Percentiles rank a stretch among this genome's conserved stretches.
Evolutionary conservation across 1,139 yeast species (phyloP).

Genomic region (Saccharomyces pastorianus): DNA sequence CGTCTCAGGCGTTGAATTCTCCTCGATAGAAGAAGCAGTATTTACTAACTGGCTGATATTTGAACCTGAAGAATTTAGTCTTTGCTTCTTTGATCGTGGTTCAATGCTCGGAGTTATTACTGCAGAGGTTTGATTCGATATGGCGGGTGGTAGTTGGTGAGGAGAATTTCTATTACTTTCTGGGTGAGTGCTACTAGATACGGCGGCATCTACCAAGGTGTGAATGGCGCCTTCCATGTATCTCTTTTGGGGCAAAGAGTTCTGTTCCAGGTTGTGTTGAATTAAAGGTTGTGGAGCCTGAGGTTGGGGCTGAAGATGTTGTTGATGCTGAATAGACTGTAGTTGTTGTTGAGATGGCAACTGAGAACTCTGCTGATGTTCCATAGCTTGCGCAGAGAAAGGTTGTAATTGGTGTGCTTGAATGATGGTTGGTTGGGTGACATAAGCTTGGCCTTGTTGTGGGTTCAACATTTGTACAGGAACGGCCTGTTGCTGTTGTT

Average conservation of each 20-base stretch:
- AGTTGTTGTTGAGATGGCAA: slow-evolving; percentile 10
- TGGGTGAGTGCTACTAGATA: slow-evolving; percentile 10
- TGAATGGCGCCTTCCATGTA: slow-evolving; percentile 26
- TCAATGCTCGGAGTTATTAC: slow-evolving; percentile 3
- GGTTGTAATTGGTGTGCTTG: slow-evolving; percentile 7
- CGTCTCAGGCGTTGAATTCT: neutral
- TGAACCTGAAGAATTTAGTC: slow-evolving; percentile 5
- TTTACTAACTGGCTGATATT: slow-evolving; percentile 4
- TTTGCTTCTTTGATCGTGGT: slow-evolving; percentile 2
- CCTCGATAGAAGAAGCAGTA: slow-evolving; percentile 2
- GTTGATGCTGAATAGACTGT: slow-evolving; percentile 3
- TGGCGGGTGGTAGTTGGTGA: neutral
- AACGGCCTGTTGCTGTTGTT: slow-evolving; percentile 10
- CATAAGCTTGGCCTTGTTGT: slow-evolving; percentile 8
- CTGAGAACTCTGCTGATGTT: slow-evolving; percentile 13
- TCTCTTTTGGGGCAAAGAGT: slow-evolving; percentile 19
- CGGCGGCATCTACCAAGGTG: slow-evolving; percentile 29
- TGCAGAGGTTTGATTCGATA: neutral
- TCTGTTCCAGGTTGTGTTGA: slow-evolving; percentile 1
- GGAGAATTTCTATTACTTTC: neutral
- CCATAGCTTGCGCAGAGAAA: slow-evolving; percentile 2
- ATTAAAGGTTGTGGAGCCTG: slow-evolving; percentile 7
- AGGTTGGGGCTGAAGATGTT: slow-evolving; percentile 5
- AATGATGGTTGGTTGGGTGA: slow-evolving; percentile 4
- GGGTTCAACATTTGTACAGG: slow-evolving; percentile 7